Evolutionary conservation across 257 asterid genomes (phyloP).

Genomic region (Fraxinus excelsior): DNA sequence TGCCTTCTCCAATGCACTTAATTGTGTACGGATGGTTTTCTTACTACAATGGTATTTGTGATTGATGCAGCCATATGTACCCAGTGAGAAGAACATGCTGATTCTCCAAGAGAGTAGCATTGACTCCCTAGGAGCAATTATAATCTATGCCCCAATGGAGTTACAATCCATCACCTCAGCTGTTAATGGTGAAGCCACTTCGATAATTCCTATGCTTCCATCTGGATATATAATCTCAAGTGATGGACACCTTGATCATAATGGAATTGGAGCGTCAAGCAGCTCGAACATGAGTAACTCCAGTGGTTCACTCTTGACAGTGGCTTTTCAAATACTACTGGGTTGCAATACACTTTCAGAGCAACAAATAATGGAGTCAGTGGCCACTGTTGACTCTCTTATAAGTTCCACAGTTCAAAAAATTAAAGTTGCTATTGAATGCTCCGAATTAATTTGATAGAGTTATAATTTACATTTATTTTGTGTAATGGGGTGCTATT

Average conservation of each 20-base stretch:
- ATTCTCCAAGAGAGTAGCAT: too few relatives aligned
- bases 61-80: too few relatives aligned
- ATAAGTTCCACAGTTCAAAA: slow-evolving; percentile 54
- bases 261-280: slow-evolving; percentile 28
- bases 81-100: too few relatives aligned
- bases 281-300: slow-evolving; percentile 18
- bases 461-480: not conserved
- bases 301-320: slow-evolving; percentile 52
- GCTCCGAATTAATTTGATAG: slow-evolving; percentile 25
- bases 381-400: slow-evolving; percentile 42
- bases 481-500: not conserved
- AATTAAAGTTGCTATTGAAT: slow-evolving; percentile 40
- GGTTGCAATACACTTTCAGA: slow-evolving; percentile 2
- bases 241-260: slow-evolving; percentile 36
- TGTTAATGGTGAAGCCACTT: slow-evolving; percentile 42
- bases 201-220: slow-evolving; percentile 49
- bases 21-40: too few relatives aligned
- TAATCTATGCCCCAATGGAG: too few relatives aligned
- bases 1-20: too few relatives aligned
- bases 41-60: too few relatives aligned
- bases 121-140: too few relatives aligned
- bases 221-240: slow-evolving; percentile 62
- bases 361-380: slow-evolving; percentile 46
- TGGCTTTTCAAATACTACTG: slow-evolving; percentile 1
- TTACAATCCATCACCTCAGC: slow-evolving; percentile 28